A percentile compares a stretch with the other conserved stretches of the same genome.
These are phyloP conservation scores for Penicillium crustosum DNA, from an alignment of 2,329 filamentous ascomycete genomes.

Conservation along the genomic window DNA sequence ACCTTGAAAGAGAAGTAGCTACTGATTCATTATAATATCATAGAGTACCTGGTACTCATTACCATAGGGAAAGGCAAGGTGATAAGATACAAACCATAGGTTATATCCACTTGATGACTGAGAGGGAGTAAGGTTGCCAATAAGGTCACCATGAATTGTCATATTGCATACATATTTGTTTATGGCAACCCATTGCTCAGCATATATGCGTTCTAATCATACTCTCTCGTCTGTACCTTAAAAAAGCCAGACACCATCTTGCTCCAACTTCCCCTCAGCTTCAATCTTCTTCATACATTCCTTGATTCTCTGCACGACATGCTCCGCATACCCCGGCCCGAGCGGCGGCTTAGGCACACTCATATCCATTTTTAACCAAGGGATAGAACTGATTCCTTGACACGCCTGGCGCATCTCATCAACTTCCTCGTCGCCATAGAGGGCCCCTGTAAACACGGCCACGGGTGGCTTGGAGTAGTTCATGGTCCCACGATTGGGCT, in stretches of 20 bases:
- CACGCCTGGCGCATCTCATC: constrained; percentile 14
- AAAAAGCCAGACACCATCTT: constrained; percentile 14
- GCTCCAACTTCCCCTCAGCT: constrained; percentile 12
- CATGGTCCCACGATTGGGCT: not conserved
- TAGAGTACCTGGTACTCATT: no score
- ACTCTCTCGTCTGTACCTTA: not conserved
- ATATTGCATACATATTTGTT: no score
- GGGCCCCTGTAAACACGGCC: not conserved
- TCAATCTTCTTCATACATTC: constrained; percentile 16
- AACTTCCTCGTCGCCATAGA: constrained; percentile 15
- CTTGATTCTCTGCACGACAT: constrained; percentile 16
- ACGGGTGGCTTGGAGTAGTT: not conserved
- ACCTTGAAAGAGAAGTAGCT: no score
- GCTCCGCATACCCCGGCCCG: constrained; percentile 18
- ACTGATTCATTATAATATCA: no score
- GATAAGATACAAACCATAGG: no score
- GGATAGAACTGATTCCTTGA: constrained; percentile 12
- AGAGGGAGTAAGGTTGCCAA: no score
- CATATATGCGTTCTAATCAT: no score
- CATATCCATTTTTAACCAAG: constrained; percentile 21
- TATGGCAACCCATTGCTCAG: no score
- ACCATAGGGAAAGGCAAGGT: no score
- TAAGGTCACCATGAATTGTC: no score
- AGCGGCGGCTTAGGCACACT: constrained; percentile 17
- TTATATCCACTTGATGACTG: no score